phyloP scores from a whole-genome alignment of 495 filamentous ascomycete genomes.

The Staphylotrichum longicolle region DNA sequence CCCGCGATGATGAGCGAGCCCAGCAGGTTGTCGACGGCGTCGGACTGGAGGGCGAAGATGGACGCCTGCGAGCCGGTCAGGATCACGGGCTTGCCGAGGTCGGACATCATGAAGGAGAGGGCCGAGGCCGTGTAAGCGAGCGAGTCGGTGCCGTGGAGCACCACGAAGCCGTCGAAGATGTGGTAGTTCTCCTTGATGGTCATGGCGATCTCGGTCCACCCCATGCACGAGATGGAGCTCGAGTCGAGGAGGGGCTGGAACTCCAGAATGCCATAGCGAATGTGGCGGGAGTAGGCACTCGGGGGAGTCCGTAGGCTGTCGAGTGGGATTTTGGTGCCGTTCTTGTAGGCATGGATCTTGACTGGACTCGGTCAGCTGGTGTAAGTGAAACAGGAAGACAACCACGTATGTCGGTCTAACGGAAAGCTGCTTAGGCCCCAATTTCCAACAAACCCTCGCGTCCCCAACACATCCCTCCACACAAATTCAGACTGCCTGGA shows the following conservation, averaged over 20 bases:
- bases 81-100: constrained; percentile 88
- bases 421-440: too few relatives aligned
- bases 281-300: constrained; percentile 75
- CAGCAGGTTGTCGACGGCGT: constrained; percentile 94
- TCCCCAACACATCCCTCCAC: too few relatives aligned
- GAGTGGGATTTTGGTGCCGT: constrained; percentile 40
- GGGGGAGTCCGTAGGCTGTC: constrained; percentile 73
- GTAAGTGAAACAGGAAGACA: neutral
- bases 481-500: too few relatives aligned
- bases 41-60: constrained; percentile 88
- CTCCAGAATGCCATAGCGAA: constrained; percentile 84
- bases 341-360: constrained; percentile 41
- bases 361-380: constrained; percentile 24
- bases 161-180: constrained; percentile 89
- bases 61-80: constrained; percentile 89
- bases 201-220: constrained; percentile 84
- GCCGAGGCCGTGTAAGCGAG: constrained; percentile 90
- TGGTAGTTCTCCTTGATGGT: constrained; percentile 74
- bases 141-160: constrained; percentile 95
- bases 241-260: constrained; percentile 87
- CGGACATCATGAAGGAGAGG: constrained; percentile 89
- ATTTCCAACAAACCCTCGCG: neutral
- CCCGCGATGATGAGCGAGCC: constrained; percentile 90
- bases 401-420: too few relatives aligned
- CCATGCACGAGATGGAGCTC: constrained; percentile 83